Conservation (phyloP, 2,329 filamentous ascomycete genomes). For the Capronia coronata region DNA sequence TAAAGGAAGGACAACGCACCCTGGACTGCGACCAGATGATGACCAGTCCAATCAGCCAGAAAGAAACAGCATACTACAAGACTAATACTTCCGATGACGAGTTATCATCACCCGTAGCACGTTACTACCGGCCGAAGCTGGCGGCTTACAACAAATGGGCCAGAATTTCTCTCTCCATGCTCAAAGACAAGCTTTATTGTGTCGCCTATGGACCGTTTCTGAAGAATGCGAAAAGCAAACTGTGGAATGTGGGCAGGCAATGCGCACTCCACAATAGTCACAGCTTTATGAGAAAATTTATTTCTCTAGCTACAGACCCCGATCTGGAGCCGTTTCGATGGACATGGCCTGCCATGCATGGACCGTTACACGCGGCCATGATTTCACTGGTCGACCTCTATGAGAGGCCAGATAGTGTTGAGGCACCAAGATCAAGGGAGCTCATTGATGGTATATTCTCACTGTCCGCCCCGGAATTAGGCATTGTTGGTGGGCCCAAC, state of each 20-base stretch:
- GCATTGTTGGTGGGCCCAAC: constrained; percentile 42
- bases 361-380: constrained; percentile 43
- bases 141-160: constrained; percentile 44
- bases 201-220: constrained; percentile 45
- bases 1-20: neutral
- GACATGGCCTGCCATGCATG: constrained; percentile 44
- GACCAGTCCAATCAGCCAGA: constrained; percentile 21
- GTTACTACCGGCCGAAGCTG: constrained; percentile 40
- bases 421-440: constrained; percentile 41
- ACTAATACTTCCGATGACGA: constrained; percentile 5
- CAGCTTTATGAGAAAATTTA: constrained; percentile 46
- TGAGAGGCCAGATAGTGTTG: constrained; percentile 41
- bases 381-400: constrained; percentile 47
- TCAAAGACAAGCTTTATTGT: constrained; percentile 41
- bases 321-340: constrained; percentile 45
- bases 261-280: constrained; percentile 44
- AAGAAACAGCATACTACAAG: constrained; percentile 20
- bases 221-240: constrained; percentile 43
- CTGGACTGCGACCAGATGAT: constrained; percentile 23
- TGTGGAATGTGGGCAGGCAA: constrained; percentile 43
- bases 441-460: constrained; percentile 44
- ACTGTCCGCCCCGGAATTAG: constrained; percentile 40
- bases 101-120: constrained; percentile 29
- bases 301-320: constrained; percentile 42
- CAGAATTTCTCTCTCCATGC: constrained; percentile 39